phyloP scores from a whole-genome alignment of 2,329 filamentous ascomycete genomes.

The Fusarium sp. region DNA sequence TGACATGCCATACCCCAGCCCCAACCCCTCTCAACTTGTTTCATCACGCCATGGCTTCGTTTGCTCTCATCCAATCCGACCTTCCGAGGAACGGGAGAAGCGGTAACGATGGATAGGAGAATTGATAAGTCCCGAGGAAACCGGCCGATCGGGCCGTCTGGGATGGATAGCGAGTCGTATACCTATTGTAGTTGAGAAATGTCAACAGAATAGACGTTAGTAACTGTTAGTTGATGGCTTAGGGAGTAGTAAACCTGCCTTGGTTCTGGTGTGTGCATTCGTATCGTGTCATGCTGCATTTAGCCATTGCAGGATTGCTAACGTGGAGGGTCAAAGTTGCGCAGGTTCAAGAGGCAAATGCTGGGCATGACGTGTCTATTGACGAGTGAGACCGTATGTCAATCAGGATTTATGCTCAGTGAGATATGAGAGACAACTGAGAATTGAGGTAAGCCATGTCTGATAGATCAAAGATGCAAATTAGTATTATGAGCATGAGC shows the following conservation, averaged over 20 bases:
- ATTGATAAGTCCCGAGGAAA: conserved; percentile 4
- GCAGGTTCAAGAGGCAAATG: neutral
- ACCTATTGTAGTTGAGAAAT: neutral
- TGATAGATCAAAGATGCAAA: neutral
- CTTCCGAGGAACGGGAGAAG: neutral
- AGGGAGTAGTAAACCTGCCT: neutral
- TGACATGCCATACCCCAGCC: conserved; percentile 19
- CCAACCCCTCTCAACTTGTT: neutral
- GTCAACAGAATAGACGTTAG: neutral
- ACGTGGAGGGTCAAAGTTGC: neutral
- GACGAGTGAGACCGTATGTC: neutral
- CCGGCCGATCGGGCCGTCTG: conserved; percentile 5
- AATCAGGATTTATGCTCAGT: neutral
- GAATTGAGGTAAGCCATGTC: neutral
- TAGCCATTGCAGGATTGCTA: too few relatives aligned
- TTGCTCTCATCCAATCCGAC: neutral
- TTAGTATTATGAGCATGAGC: neutral
- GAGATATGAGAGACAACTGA: neutral
- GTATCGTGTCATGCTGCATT: neutral
- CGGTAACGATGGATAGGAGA: neutral
- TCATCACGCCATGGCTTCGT: conserved; percentile 10
- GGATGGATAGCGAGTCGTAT: neutral
- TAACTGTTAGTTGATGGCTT: neutral
- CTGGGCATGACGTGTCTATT: neutral
- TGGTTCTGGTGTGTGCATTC: neutral